These are phyloP conservation scores for Ogataea dorogensis DNA, from an alignment of 805 yeast species.

Conservation along the genomic window DNA sequence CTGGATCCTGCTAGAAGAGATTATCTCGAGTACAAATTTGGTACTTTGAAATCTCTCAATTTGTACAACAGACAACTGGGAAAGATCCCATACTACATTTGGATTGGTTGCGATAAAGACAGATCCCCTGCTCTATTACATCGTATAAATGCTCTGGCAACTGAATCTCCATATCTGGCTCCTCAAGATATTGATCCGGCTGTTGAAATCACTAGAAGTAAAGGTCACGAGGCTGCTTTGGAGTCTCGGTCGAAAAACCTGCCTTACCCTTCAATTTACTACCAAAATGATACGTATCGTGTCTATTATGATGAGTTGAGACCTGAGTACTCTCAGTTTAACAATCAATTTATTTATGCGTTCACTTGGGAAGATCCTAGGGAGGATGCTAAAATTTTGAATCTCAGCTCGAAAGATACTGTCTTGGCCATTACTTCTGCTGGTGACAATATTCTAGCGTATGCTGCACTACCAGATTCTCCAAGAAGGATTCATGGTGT, in stretches of 20 bases:
- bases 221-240: conserved; percentile 78
- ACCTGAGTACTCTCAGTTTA: conserved; percentile 67
- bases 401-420: conserved; percentile 61
- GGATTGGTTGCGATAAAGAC: conserved; percentile 74
- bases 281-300: conserved; percentile 75
- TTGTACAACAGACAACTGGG: conserved; percentile 64
- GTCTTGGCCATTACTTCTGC: conserved; percentile 84
- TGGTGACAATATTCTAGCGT: conserved; percentile 76
- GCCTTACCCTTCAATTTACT: conserved; percentile 79
- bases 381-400: conserved; percentile 68
- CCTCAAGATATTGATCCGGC: conserved; percentile 41
- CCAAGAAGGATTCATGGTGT: conserved; percentile 82
- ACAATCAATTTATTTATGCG: conserved; percentile 78
- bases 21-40: conserved; percentile 78
- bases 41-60: conserved; percentile 75
- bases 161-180: conserved; percentile 78
- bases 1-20: conserved; percentile 80
- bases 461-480: conserved; percentile 68
- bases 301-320: conserved; percentile 74
- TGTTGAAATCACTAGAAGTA: conserved; percentile 44
- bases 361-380: conserved; percentile 92
- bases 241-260: conserved; percentile 57
- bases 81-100: conserved; percentile 75
- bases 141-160: conserved; percentile 67
- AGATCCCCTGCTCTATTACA: conserved; percentile 47